phyloP scores from a whole-genome alignment of 805 yeast species.

The Lipomyces japonicus region DNA sequence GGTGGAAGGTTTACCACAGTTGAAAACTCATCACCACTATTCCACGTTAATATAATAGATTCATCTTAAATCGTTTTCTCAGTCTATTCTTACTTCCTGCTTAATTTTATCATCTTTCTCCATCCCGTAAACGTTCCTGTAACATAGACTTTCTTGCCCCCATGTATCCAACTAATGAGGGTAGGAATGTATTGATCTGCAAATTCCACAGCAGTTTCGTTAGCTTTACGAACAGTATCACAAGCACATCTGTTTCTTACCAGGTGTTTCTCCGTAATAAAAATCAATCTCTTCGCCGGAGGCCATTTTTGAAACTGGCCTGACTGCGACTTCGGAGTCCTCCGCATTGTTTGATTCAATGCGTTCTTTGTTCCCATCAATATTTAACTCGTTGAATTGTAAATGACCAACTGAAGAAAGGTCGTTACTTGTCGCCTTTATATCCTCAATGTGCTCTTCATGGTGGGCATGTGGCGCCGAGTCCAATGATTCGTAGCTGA shows the following conservation, averaged over 20 bases:
- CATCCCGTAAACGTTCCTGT: conserved; percentile 98
- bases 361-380: conserved; percentile 1
- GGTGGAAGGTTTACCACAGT: conserved; percentile 76
- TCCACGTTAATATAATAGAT: background rate
- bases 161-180: conserved; percentile 88
- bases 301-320: conserved; percentile 34
- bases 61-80: no score
- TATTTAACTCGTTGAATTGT: background rate
- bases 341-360: conserved; percentile 2
- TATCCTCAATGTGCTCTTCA: conserved; percentile 12
- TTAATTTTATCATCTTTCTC: conserved; percentile 92
- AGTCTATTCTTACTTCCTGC: conserved; percentile 10
- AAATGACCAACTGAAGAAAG: conserved; percentile 2
- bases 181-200: conserved; percentile 42
- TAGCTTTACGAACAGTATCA: background rate
- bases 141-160: conserved; percentile 92
- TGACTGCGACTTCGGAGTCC: background rate
- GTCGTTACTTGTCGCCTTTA: conserved; percentile 6
- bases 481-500: conserved; percentile 19
- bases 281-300: conserved; percentile 38
- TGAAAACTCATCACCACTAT: conserved; percentile 44
- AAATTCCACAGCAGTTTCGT: background rate
- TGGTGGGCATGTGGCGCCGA: conserved; percentile 21
- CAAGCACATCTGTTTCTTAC: conserved; percentile 8
- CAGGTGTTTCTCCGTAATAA: conserved; percentile 28